Evolutionary conservation across 441 rosid species (phyloP).

Genomic region (Hura crepitans): DNA sequence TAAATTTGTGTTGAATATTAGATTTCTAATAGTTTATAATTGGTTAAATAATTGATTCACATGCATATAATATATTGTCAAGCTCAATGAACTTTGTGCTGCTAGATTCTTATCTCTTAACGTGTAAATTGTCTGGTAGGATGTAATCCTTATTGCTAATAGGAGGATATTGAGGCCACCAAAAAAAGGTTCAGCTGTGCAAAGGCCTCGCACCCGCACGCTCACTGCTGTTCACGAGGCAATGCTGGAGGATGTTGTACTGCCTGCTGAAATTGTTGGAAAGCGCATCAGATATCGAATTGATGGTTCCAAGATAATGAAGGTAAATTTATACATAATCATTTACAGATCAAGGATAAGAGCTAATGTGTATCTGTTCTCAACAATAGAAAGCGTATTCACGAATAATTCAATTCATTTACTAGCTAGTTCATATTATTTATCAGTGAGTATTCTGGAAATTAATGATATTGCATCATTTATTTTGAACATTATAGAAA

Average conservation of each 20-base stretch:
- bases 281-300: conserved; percentile 57
- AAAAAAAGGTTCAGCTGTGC: conserved; percentile 77
- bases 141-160: conserved; percentile 66
- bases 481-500: neutral
- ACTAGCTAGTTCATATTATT: too few species aligned
- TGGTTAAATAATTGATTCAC: too few species aligned
- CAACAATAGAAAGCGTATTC: neutral
- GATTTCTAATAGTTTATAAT: too few species aligned
- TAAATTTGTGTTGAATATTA: too few species aligned
- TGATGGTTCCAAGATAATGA: conserved; percentile 74
- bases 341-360: neutral
- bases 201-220: conserved; percentile 76
- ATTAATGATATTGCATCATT: neutral
- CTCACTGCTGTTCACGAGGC: conserved; percentile 73
- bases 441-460: neutral
- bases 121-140: conserved; percentile 32
- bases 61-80: too few species aligned
- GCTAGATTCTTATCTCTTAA: neutral
- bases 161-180: conserved; percentile 73
- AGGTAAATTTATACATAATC: conserved; percentile 31
- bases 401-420: neutral
- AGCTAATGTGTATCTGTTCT: neutral
- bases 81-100: neutral
- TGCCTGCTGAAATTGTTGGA: conserved; percentile 83
- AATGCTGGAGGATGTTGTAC: conserved; percentile 65